Base-by-base conservation (phyloP, 2,329 filamentous ascomycete genomes). In the Monosporascus sp. region DNA sequence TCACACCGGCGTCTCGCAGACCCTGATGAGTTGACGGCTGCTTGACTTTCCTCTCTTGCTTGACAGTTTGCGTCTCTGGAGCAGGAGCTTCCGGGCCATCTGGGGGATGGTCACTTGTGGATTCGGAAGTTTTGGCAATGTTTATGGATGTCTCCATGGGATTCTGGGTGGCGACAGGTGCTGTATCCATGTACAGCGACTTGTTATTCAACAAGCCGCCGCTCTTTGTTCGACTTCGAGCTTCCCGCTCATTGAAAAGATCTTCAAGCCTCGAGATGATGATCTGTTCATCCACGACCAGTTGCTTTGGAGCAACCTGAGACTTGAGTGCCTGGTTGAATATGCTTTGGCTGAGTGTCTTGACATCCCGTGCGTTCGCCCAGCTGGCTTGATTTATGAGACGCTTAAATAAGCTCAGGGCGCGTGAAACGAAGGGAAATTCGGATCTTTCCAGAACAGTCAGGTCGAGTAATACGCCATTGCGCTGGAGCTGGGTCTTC, bases 321-420 rank as follows among this genome's bases (percentile, higher is more conserved):
- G 3, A 26, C 22, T 50, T 55, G 54, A 71, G 66, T n/a, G 69
- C 56, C 19, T 55, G 61, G 17, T 67, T 65, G 57, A 83, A 82
- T 1, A 86, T 76, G 1, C 50, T 60, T 53, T 78, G 82, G 0
- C 71, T 74, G 0, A 88, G 44, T 0, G 76, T 78, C 14, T 80
- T 69, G 1, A 89, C 76, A 47, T 89, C 86, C 4, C 85, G 75
- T 0, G 79, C 85, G 56, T 82, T 88, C 0, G 79, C 86, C 82
- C 85, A 88, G 7, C 75, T 74, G 0, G 75, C 64, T 3, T 80
- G 70, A 0, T 52, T 43, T 0, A 75, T 64, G 0, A 88, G 65
- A 0, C 50, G 40, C 0, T 62, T 49, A 37, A 87, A 79, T 0
- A 66, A 60, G 37, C 51, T 7, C 2, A 61, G 38, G 38, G 73